phyloP scores from a whole-genome alignment of 257 asterid genomes.

The Misopates orontium region DNA sequence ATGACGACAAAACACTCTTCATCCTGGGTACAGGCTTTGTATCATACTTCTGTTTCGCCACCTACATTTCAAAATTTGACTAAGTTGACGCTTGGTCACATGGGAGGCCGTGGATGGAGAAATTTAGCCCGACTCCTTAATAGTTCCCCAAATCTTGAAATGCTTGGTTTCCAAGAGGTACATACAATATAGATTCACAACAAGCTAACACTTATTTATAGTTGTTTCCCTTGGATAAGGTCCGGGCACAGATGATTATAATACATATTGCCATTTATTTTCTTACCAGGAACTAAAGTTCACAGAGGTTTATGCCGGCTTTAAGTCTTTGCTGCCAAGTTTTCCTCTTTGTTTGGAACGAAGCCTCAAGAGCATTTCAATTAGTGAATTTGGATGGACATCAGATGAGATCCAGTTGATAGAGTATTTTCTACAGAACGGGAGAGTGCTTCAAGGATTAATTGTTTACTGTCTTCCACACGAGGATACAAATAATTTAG shows the following conservation, averaged over 20 bases:
- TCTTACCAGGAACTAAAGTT: background rate
- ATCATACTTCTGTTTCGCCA: background rate
- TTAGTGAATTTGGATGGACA: background rate
- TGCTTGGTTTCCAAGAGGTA: background rate
- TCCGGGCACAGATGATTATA: background rate
- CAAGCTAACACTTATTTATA: background rate
- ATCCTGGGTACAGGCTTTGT: background rate
- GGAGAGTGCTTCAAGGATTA: background rate
- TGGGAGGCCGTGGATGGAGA: background rate
- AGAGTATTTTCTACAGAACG: background rate
- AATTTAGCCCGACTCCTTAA: background rate
- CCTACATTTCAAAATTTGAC: conserved; percentile 3
- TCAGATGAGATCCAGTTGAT: background rate
- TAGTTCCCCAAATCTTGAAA: background rate
- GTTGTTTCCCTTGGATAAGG: too few species aligned
- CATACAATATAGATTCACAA: too few species aligned
- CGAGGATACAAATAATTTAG: background rate
- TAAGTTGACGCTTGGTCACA: background rate
- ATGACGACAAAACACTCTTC: background rate
- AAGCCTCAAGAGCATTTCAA: background rate
- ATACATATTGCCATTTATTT: too few species aligned
- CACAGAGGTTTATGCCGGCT: background rate
- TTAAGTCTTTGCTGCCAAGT: too few species aligned
- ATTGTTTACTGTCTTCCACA: background rate
- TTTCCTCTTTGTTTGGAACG: background rate